Evolutionary conservation across 2,329 filamentous ascomycete species (phyloP).

Genomic region (Purpureocillium takamizusanense): DNA sequence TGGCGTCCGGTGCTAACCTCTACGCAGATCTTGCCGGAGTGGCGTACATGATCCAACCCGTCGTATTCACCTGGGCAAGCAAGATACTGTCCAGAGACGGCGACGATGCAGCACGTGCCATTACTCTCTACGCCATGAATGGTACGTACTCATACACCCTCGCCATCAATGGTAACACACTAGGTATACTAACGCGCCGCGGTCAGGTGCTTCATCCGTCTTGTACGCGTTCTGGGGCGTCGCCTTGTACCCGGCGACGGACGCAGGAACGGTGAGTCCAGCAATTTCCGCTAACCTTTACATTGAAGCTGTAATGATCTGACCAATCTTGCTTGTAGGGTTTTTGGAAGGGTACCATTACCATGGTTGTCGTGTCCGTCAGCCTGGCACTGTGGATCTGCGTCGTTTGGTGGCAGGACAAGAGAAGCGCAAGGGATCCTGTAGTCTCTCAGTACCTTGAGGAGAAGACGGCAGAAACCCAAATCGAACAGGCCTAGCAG

Average conservation of each 20-base stretch:
- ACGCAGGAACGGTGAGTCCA: conserved; percentile 23
- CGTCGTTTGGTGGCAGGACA: conserved; percentile 11
- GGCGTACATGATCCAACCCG: conserved; percentile 28
- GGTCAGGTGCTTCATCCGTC: conserved; percentile 17
- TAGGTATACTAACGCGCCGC: too few relatives aligned
- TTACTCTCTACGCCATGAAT: conserved; percentile 29
- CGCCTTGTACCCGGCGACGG: conserved; percentile 22
- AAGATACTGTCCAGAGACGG: conserved; percentile 24
- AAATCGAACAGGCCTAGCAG: too few relatives aligned
- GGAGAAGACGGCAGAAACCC: too few relatives aligned
- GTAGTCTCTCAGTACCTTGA: too few relatives aligned
- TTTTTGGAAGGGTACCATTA: conserved; percentile 21
- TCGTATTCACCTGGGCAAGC: conserved; percentile 31
- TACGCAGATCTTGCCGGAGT: conserved; percentile 25
- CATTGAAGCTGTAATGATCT: not conserved
- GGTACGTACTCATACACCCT: conserved; percentile 5
- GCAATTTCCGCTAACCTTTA: too few relatives aligned
- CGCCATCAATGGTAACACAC: too few relatives aligned
- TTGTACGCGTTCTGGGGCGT: conserved; percentile 32
- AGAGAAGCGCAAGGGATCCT: not conserved
- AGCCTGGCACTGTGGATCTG: conserved; percentile 5
- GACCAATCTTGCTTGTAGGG: too few relatives aligned
- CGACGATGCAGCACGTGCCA: conserved; percentile 25
- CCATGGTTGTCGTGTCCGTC: conserved; percentile 18
- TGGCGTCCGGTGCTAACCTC: conserved; percentile 8